Evolutionary conservation across 2,329 filamentous ascomycete genomes (phyloP).

Genomic region (Colletotrichum sp.): DNA sequence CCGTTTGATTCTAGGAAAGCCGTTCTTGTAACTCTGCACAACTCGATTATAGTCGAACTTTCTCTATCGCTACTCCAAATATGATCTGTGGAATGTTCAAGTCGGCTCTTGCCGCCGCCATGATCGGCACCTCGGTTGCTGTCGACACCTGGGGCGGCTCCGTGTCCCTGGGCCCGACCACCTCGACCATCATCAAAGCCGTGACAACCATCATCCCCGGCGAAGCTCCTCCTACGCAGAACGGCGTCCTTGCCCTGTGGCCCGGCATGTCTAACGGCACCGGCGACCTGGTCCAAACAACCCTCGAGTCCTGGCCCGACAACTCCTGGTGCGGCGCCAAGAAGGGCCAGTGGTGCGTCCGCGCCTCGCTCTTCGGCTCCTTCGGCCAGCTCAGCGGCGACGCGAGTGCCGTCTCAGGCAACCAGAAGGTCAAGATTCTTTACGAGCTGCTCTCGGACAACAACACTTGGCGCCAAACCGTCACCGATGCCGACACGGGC

Average conservation of each 20-base stretch:
- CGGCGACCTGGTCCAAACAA: conserved; percentile 46
- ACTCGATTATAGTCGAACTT: not conserved
- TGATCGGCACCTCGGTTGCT: not conserved
- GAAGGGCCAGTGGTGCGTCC: conserved; percentile 42
- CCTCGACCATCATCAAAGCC: conserved; percentile 37
- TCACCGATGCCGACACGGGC: conserved; percentile 41
- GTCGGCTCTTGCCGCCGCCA: not conserved
- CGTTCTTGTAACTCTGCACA: not conserved
- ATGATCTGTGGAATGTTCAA: not conserved
- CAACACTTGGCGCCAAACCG: conserved; percentile 27
- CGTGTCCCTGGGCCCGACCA: conserved; percentile 12
- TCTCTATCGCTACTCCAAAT: not conserved
- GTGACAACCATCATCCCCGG: conserved; percentile 46
- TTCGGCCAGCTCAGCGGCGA: conserved; percentile 38
- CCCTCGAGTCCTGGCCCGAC: conserved; percentile 42
- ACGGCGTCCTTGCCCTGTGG: conserved; percentile 45
- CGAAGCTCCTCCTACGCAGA: conserved; percentile 38
- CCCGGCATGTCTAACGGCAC: conserved; percentile 51
- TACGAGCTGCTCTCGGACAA: conserved; percentile 29
- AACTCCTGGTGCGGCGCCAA: conserved; percentile 46
- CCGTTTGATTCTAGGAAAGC: not conserved
- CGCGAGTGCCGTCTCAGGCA: not conserved
- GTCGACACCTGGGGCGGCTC: conserved; percentile 4
- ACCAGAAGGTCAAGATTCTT: not conserved
- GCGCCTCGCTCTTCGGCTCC: conserved; percentile 33